Base-by-base conservation (phyloP, 257 asterid species). In the Cinchona pubescens region DNA sequence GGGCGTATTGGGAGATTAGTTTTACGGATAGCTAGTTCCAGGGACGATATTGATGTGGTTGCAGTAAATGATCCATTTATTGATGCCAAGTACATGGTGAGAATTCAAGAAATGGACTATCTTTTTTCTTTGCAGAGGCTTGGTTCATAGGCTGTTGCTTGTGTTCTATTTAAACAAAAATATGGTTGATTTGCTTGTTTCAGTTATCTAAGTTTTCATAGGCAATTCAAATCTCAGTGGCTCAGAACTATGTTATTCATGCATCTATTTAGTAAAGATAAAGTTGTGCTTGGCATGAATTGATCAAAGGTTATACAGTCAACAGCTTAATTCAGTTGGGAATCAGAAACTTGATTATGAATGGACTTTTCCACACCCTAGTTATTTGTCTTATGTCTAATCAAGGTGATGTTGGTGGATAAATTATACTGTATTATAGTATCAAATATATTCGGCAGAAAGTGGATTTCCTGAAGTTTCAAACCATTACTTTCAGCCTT, bases 1-100 rank as follows among this genome's bases (percentile, higher is more conserved):
- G 99, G 99, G 58, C 97, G 99, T 49, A 95, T 95, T 74, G 99
- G 99, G 60, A 90, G 99, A 83, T 84, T 95, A 66, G 93, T 95
- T 30, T 81, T 95, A 76, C 90, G 99, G 62, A 82, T 95, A 74
- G 98, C 98, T 72, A 87, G 94, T 79, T 86, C 82, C 79, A 91
- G 99, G 83, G 92, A 91, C 85, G 98, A 95, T 81, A 91, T 95
- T 42, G 98, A 95, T 6, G 98, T 95, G 79, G 96, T 95, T 69
- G 97, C 99, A 35, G 97, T 95, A 29, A 95, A 95, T 70, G 99
- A 95, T 85, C 99, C 99, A 73, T 95, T 95, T 74, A 85, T 95
- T 73, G 98, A 92, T 79, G 97, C 96, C 40, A 89, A 86, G 78
- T 95, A 95, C 93, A 95, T 95, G 99, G 99, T 95, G 62, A 85